Base-by-base conservation (phyloP, 2,329 filamentous ascomycete species). In the Tolypocladium sp. region DNA sequence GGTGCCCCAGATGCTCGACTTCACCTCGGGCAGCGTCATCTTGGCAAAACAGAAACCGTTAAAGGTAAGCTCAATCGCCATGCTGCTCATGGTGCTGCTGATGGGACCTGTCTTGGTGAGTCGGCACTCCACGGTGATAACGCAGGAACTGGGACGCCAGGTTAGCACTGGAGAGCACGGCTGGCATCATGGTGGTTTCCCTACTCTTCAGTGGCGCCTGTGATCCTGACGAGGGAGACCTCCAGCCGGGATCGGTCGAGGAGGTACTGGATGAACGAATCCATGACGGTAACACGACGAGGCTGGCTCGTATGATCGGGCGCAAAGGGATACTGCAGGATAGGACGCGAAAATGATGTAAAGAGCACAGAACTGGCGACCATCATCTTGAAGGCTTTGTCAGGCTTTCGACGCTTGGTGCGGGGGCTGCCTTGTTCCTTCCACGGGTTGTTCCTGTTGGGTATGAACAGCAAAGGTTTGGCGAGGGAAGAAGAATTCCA, bases 81-180 rank as follows among this genome's bases (percentile, higher is more conserved):
- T 68, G 38, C 69, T 60, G 25, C 66, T 60, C 58, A 74, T 66
- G 15, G 67, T 69, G 41, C 68, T 70, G 46, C 66, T 63, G 44
- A 73, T 65, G 4, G 67, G 65, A 2, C 69, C 70, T 6, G 69
- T 72, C 4, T 66, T 67, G 12, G 67, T 68, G 22, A 71, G 64
- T n/a, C 65, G 66, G 44, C 67, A 66, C 55, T 71, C 65, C 41
- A 74, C 64, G 41, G 61, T 59, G 54, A 73, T 62, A 37, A 56
- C 61, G 55, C 70, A 73, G 27, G 70, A 67, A 27, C 71, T 74
- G 55, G 13, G 41, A 22, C 9, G 9, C 9, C 41, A 22, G 41
- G 41, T 9, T 4, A 30, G n/a, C 37, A 40, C 41, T 58, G n/a
- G 41, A 22, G 41, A 42, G 41, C 41, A 42, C 41, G 20, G n/a